Percentiles rank a stretch among this genome's conserved stretches.
Evolutionary conservation across 2,329 filamentous ascomycete species (phyloP).

Genomic region (Nemania sp.): DNA sequence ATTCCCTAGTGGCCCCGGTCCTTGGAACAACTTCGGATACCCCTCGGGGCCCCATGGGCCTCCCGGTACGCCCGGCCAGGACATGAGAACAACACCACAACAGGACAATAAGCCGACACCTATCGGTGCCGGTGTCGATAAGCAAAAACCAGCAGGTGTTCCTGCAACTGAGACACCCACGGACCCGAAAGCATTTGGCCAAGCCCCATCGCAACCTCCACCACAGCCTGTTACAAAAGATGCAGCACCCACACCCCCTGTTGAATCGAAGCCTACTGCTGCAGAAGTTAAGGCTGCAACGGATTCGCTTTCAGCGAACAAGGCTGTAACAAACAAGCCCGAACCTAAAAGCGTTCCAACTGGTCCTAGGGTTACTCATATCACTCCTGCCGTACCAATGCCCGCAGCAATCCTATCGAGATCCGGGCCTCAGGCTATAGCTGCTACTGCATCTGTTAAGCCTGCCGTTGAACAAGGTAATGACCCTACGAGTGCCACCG

Average conservation of each 20-base stretch:
- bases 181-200: slow-evolving; percentile 65
- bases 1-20: slow-evolving; percentile 74
- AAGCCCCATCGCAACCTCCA: slow-evolving; percentile 60
- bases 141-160: slow-evolving; percentile 59
- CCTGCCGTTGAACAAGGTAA: slow-evolving; percentile 55
- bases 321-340: slow-evolving; percentile 52
- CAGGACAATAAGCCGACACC: slow-evolving; percentile 62
- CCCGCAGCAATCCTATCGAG: slow-evolving; percentile 58
- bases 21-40: slow-evolving; percentile 70
- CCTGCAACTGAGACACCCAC: slow-evolving; percentile 61
- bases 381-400: slow-evolving; percentile 75
- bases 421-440: slow-evolving; percentile 47
- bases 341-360: slow-evolving; percentile 57
- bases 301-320: slow-evolving; percentile 60
- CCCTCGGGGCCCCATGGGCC: slow-evolving; percentile 69
- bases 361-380: slow-evolving; percentile 64
- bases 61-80: slow-evolving; percentile 50
- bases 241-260: slow-evolving; percentile 71
- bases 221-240: slow-evolving; percentile 57
- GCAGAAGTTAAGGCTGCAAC: slow-evolving; percentile 65
- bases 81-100: slow-evolving; percentile 52
- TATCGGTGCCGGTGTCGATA: slow-evolving; percentile 64
- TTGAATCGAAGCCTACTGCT: slow-evolving; percentile 75
- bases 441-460: slow-evolving; percentile 51
- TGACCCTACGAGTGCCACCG: slow-evolving; percentile 54